phyloP scores from a whole-genome alignment of 495 filamentous ascomycete species.

The Amniculicola lignicola region DNA sequence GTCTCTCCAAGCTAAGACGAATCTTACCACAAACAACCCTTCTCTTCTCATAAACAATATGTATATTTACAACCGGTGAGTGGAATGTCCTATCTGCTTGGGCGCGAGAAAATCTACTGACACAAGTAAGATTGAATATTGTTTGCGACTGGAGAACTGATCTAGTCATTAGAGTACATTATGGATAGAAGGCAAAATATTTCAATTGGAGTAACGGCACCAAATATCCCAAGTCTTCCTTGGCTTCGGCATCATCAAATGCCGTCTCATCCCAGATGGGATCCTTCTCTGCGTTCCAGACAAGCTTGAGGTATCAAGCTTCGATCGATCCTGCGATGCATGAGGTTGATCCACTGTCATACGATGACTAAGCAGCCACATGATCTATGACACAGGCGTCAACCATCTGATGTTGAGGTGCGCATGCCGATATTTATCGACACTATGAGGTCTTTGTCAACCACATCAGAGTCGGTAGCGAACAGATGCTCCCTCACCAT shows the following conservation, averaged over 20 bases:
- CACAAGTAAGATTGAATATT: not conserved
- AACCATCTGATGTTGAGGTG: too few relatives aligned
- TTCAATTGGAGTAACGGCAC: too few relatives aligned
- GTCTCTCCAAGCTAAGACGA: constrained; percentile 7
- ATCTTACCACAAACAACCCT: too few relatives aligned
- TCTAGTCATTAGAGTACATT: not conserved
- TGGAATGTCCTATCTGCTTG: not conserved
- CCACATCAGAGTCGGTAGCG: constrained; percentile 50
- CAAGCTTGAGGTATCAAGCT: constrained; percentile 55
- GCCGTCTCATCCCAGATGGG: constrained; percentile 28
- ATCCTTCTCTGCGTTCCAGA: constrained; percentile 50
- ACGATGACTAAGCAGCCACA: too few relatives aligned
- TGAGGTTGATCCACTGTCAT: too few relatives aligned
- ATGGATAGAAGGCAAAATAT: too few relatives aligned
- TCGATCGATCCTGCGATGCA: too few relatives aligned
- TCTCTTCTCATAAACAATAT: too few relatives aligned
- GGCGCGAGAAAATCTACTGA: not conserved
- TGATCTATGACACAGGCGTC: too few relatives aligned
- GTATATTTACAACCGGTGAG: constrained; percentile 3
- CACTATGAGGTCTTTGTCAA: too few relatives aligned
- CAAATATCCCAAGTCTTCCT: constrained; percentile 15
- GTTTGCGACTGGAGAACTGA: constrained; percentile 2
- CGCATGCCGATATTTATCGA: too few relatives aligned
- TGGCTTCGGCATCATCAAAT: constrained; percentile 5
- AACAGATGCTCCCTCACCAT: constrained; percentile 63